A percentile compares a stretch with the other conserved stretches of the same genome.
Evolutionary conservation across 2,329 filamentous ascomycete genomes (phyloP).

Genomic region (Hymenoscyphus infarciens): DNA sequence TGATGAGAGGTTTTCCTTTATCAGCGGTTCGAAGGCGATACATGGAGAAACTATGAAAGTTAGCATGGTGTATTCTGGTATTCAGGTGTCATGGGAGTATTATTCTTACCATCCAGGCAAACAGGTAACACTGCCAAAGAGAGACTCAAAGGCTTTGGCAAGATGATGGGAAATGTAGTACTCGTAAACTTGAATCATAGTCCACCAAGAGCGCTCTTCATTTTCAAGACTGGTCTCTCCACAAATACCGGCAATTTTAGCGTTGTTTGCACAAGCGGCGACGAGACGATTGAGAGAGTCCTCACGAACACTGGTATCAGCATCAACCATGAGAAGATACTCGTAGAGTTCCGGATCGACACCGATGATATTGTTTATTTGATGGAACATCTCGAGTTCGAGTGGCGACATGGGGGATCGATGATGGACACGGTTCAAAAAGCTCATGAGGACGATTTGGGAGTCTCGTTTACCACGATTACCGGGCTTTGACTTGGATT

Average conservation of each 20-base stretch:
- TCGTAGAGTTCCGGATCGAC: conserved; percentile 97
- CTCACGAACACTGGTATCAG: conserved; percentile 89
- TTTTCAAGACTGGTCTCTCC: conserved; percentile 96
- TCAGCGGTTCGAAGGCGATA: conserved; percentile 93
- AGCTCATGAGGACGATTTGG: conserved; percentile 92
- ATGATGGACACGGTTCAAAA: conserved; percentile 96
- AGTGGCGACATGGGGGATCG: conserved; percentile 91
- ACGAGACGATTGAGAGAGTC: conserved; percentile 92
- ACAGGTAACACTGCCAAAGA: conserved; percentile 98
- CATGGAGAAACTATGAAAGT: conserved; percentile 83
- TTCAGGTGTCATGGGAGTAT: background rate
- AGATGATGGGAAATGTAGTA: conserved; percentile 99
- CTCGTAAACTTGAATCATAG: conserved; percentile 99
- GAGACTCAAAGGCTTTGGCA: conserved; percentile 93
- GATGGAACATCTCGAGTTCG: conserved; percentile 97
- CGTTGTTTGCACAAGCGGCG: conserved; percentile 86
- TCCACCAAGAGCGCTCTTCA: conserved; percentile 94
- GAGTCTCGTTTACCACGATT: conserved; percentile 99
- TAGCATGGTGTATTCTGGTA: conserved; percentile 33
- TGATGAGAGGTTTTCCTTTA: conserved; percentile 90
- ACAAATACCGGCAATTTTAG: conserved; percentile 95
- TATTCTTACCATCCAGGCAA: conserved; percentile 87
- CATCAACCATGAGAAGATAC: conserved; percentile 95
- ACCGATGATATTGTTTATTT: conserved; percentile 98
- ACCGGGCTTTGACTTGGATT: conserved; percentile 84